A percentile compares a stretch with the other conserved stretches of the same genome.
Conservation (phyloP, 2,329 filamentous ascomycete species). For the Cordyceps cateniannulata region DNA sequence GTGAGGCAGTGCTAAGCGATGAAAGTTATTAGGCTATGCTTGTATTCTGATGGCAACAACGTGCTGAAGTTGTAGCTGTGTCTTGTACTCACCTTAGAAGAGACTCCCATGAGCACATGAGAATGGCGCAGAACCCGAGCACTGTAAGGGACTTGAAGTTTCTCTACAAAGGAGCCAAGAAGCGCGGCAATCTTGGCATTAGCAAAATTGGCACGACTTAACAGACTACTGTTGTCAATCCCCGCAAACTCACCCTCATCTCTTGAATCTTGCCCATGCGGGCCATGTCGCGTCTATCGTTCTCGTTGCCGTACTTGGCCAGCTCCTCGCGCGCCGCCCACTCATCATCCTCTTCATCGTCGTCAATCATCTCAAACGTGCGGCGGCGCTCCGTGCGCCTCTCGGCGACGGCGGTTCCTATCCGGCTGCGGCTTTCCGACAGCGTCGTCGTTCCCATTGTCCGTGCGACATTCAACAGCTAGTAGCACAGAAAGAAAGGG, state of each 20-base stretch:
- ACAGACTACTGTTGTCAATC: not conserved
- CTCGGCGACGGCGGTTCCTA: not conserved
- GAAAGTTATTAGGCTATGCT: not conserved
- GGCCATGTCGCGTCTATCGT: slow-evolving; percentile 37
- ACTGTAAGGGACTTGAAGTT: slow-evolving; percentile 35
- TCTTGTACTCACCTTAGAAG: slow-evolving; percentile 21
- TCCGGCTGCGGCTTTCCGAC: not conserved
- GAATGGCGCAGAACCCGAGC: slow-evolving; percentile 34
- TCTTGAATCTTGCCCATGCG: slow-evolving; percentile 45
- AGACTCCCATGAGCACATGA: slow-evolving; percentile 36
- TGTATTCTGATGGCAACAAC: not conserved
- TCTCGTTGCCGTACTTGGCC: slow-evolving; percentile 14
- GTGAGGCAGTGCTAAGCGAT: slow-evolving; percentile 10
- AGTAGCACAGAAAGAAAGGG: not conserved
- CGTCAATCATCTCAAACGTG: slow-evolving; percentile 15
- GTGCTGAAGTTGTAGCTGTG: not conserved
- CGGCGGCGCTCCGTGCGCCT: not conserved
- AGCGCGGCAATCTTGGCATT: not conserved
- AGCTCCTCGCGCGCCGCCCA: slow-evolving; percentile 10
- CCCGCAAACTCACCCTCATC: slow-evolving; percentile 27
- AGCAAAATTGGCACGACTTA: not conserved
- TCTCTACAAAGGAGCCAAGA: slow-evolving; percentile 15
- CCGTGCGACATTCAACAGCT: not conserved
- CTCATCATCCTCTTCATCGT: slow-evolving; percentile 24
- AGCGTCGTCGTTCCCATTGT: not conserved